Evolutionary conservation across 306 rosid species (phyloP).

Genomic region (Malus asiatica): DNA sequence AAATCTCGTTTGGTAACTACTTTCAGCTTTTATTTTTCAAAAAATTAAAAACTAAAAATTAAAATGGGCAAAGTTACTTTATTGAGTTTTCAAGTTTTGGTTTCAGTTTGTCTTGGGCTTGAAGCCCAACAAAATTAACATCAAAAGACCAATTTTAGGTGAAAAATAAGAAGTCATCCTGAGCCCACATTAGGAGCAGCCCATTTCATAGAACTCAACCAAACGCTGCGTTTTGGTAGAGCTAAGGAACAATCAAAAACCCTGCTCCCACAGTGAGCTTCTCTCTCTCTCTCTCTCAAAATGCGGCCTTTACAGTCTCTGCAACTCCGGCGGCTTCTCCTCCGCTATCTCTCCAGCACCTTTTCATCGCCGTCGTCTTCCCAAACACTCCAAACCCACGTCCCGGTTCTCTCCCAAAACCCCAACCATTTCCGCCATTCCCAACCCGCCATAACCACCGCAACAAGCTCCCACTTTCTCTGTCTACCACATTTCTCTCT

Average conservation of each 20-base stretch:
- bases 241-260: not conserved
- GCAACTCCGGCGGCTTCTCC: conserved; percentile 48
- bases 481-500: conserved; percentile 14
- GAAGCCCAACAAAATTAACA: not conserved
- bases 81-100: too few relatives aligned
- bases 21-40: too few relatives aligned
- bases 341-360: conserved; percentile 30
- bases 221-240: not conserved
- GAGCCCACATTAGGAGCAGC: not conserved
- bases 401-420: not conserved
- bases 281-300: not conserved
- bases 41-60: too few relatives aligned
- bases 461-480: conserved; percentile 5
- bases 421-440: conserved; percentile 22
- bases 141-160: not conserved
- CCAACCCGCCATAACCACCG: conserved; percentile 1
- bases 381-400: not conserved
- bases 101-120: not conserved
- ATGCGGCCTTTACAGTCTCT: conserved; percentile 59
- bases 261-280: not conserved
- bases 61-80: too few relatives aligned
- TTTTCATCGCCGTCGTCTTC: conserved; percentile 18
- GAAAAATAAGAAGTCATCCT: too few relatives aligned
- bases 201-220: not conserved
- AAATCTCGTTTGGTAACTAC: too few relatives aligned